Conservation (phyloP, 306 rosid genomes). For the Fagus sylvatica region DNA sequence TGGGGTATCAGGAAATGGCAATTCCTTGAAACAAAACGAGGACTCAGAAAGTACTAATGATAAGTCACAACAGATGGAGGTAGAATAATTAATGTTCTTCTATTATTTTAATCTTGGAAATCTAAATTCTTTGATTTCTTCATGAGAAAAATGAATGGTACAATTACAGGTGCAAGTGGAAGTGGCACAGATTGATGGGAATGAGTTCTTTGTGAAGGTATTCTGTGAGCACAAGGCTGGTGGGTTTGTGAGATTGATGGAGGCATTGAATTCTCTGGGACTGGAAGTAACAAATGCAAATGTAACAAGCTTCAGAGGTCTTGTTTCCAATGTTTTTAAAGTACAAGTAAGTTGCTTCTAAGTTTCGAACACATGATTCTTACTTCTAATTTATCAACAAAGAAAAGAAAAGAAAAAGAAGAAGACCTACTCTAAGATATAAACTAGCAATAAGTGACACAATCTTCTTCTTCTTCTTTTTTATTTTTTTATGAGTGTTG, state of each 20-base stretch:
- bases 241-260: slow-evolving; percentile 81
- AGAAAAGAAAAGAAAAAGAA: too few species aligned
- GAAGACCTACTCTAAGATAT: too few species aligned
- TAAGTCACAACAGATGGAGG: slow-evolving; percentile 88
- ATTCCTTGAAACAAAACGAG: slow-evolving; percentile 42
- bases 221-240: slow-evolving; percentile 83
- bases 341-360: slow-evolving; percentile 65
- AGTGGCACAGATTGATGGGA: slow-evolving; percentile 78
- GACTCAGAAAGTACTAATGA: slow-evolving; percentile 46
- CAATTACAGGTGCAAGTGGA: slow-evolving; percentile 83
- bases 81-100: slow-evolving; percentile 8
- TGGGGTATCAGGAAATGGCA: slow-evolving; percentile 44
- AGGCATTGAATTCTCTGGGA: slow-evolving; percentile 70
- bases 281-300: slow-evolving; percentile 79
- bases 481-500: too few species aligned
- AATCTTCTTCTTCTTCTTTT: too few species aligned
- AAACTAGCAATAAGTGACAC: too few species aligned
- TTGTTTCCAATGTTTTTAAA: slow-evolving; percentile 77
- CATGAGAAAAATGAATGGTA: slow-evolving; percentile 5
- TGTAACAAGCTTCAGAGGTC: slow-evolving; percentile 78
- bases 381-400: neutral
- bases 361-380: neutral
- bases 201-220: slow-evolving; percentile 78
- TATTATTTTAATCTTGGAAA: neutral
- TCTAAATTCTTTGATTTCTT: neutral